Conservation (phyloP, 495 filamentous ascomycete species). For the Friedmanniomyces endolithicus region DNA sequence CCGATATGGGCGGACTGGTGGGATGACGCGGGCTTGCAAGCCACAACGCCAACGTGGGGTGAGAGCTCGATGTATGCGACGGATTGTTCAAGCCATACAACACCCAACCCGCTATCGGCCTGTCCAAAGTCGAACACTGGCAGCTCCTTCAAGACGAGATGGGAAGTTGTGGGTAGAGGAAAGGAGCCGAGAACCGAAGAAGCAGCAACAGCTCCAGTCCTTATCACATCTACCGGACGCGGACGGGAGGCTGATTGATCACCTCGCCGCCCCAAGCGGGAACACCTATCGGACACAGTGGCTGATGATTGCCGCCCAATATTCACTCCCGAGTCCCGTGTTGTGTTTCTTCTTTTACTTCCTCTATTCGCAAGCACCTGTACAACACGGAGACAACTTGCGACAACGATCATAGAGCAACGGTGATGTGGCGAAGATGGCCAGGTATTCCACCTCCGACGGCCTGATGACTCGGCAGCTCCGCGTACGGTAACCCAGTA, state of each 20-base stretch:
- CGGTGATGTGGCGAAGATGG: neutral
- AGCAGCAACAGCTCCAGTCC: neutral
- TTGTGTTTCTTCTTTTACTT: neutral
- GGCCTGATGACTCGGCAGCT: neutral
- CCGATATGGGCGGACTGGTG: too few species aligned
- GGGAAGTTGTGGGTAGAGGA: neutral
- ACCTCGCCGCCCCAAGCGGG: neutral
- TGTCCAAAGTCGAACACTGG: neutral
- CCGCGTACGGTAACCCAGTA: neutral
- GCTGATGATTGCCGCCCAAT: neutral
- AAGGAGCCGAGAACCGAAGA: neutral
- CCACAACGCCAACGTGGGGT: too few species aligned
- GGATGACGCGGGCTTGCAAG: too few species aligned
- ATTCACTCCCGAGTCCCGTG: neutral
- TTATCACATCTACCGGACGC: neutral
- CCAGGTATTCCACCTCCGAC: neutral
- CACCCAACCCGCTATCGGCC: too few species aligned
- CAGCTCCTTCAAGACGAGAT: neutral
- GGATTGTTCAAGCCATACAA: too few species aligned
- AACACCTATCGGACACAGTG: neutral
- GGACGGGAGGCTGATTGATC: neutral
- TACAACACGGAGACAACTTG: neutral
- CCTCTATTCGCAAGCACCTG: neutral
- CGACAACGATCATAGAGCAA: too few species aligned
- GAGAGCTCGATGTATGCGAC: too few species aligned